Evolutionary conservation across 2,329 filamentous ascomycete genomes (phyloP), one percentile per base, ranked within the genome.

Genomic region (Amylocarpus encephaloides): DNA sequence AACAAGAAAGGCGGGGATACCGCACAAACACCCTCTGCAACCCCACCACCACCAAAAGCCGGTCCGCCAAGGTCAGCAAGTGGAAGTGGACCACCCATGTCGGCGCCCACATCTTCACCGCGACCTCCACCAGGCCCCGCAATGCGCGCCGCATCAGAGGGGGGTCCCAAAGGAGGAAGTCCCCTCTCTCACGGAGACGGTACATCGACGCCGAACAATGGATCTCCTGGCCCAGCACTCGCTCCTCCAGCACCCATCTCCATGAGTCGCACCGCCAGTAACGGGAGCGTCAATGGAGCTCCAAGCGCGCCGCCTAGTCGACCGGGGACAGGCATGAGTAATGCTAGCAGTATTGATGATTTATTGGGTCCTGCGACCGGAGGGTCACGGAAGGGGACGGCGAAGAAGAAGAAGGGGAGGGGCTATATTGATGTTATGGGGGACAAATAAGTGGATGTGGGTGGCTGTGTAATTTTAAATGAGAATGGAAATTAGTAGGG

Each of bases 341-440:
- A 88, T 64, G 88, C 89, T n/a, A 94, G 85, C 68, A 93, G 86
- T 61, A 94, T 98, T 64, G 93, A 98, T 62, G 93, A 98, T 67
- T 73, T 98, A 55, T 73, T 98, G 18, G 88, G 88, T 5, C 83
- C 86, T 4, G 80, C 86, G 3, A 79, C 76, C 29, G 79, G 86
- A 15, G 79, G 87, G 56, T 91, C 86, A 52, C 78, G 77, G 2
- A 69, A 66, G 61, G 72, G 75, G 5, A 76, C 76, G 0, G 71
- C 64, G 57, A 86, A 81, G 67, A 88, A 86, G 67, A 74, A 79
- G 73, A 95, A 90, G 75, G 82, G 85, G 18, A 85, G 89, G 29
- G 76, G 91, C 26, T 98, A 98, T 73, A 84, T 98, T 29, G 93
- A 98, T 76, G 89, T 98, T 53, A 96, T 97, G 90, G 86, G 60